Evolutionary conservation across 176 grass and related monocot genomes (phyloP), one percentile per base, ranked within the genome.

Genomic region (Carex myosuroides): DNA sequence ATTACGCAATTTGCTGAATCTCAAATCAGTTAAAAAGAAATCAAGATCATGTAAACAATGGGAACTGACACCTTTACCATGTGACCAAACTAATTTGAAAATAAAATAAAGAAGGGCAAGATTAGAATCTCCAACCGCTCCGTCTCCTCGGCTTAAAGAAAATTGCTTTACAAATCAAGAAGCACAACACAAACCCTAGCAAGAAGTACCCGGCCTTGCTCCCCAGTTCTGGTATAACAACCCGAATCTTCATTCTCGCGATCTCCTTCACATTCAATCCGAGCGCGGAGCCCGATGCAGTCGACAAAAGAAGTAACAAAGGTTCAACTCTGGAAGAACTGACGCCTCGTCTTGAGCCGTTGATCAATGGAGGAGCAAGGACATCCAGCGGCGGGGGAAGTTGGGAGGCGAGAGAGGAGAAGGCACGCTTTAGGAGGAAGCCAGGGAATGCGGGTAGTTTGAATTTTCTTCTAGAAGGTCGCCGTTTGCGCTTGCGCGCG

Each of bases 121-220:
- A 32, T 77, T 33, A 78, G 71, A 78, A 57, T 78, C 26, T 55
- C 81, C 81, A 83, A 12, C 64, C 26, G 13, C 39, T 83, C 48
- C 62, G 3, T 67, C 48, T 68, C 81, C 60, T 83, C 0, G 41
- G 41, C 17, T 22, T 63, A 35, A 82, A 82, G 22, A 83, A 5
- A 11, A 50, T 8, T 18, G 21, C 44, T 66, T 83, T 50, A 68
- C 62, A 83, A 21, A 83, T 67, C 37, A 83, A 83, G 64, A 83
- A 83, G 48, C 81, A 83, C 33, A 83, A 5, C 81, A 83, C 41
- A 83, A 83, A 83, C 16, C 81, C 81, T 9, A 83, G 42, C 42
- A 83, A 68, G 61, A 83, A 83, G 22, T 66, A 83, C 62, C 21
- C 58, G 11, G 81, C 81, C 13, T 21, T 44, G 17, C 9, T 83